Conservation (phyloP, 2,329 filamentous ascomycete species). For the Geosmithia morbida region DNA sequence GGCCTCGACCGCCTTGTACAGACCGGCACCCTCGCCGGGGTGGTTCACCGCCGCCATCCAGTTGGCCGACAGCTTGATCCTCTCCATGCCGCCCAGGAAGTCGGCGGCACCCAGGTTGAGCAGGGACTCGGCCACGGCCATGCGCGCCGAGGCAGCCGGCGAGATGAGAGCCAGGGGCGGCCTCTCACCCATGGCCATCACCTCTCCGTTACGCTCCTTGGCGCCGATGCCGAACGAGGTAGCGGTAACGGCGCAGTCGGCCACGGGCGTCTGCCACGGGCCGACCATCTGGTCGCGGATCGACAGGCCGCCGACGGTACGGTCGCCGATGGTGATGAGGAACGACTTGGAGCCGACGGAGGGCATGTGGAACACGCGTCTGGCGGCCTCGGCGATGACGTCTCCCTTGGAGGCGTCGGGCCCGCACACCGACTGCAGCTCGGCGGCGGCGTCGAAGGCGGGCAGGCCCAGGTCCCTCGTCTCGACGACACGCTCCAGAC, state of each 20-base stretch:
- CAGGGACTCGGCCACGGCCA: slow-evolving; percentile 89
- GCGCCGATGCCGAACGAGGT: slow-evolving; percentile 55
- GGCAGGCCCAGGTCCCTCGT: slow-evolving; percentile 54
- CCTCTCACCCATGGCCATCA: slow-evolving; percentile 96
- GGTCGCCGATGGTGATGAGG: slow-evolving; percentile 90
- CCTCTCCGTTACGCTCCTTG: slow-evolving; percentile 69
- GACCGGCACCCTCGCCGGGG: slow-evolving; percentile 76
- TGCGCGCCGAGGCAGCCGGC: slow-evolving; percentile 77
- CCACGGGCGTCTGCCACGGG: slow-evolving; percentile 87
- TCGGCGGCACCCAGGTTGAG: slow-evolving; percentile 80
- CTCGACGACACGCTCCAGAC: slow-evolving; percentile 60
- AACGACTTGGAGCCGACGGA: slow-evolving; percentile 95
- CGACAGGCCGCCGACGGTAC: slow-evolving; percentile 79
- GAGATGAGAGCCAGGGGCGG: slow-evolving; percentile 81
- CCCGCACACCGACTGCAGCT: slow-evolving; percentile 51
- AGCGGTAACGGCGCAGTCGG: slow-evolving; percentile 85
- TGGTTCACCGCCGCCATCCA: slow-evolving; percentile 98
- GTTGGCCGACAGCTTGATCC: slow-evolving; percentile 84
- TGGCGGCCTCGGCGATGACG: slow-evolving; percentile 50
- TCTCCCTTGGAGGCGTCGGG: slow-evolving; percentile 36
- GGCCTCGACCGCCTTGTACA: slow-evolving; percentile 88
- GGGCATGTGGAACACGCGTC: slow-evolving; percentile 71
- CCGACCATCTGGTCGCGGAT: slow-evolving; percentile 92
- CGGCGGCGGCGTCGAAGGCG: slow-evolving; percentile 53
- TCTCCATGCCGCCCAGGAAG: slow-evolving; percentile 54